A percentile compares a stretch with the other conserved stretches of the same genome.
phyloP scores from a whole-genome alignment of 192 early-diverging fungal genomes.

The Dimargaris verticillata region DNA sequence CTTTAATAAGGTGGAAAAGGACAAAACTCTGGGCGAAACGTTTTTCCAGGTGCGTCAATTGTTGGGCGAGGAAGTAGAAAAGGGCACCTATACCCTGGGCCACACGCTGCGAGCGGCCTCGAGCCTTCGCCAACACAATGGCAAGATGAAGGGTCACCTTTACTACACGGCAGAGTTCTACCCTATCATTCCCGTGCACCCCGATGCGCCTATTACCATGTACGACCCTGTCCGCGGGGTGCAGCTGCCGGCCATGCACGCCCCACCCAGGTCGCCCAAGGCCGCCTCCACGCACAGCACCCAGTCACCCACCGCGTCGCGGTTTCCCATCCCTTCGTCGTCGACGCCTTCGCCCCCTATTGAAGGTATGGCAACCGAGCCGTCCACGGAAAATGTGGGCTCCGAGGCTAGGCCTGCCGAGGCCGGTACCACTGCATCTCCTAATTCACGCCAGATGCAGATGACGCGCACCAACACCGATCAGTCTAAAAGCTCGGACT shows the following conservation, averaged over 20 bases:
- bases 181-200: conserved; percentile 24
- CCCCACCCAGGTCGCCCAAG: too few relatives aligned
- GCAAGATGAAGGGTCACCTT: conserved; percentile 39
- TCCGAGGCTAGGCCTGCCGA: too few relatives aligned
- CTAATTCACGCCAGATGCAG: too few relatives aligned
- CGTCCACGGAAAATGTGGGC: too few relatives aligned
- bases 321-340: too few relatives aligned
- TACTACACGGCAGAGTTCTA: conserved; percentile 37
- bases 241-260: too few relatives aligned
- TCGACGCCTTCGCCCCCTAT: conserved; percentile 11
- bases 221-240: background rate
- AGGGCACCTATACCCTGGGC: conserved; percentile 17
- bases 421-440: too few relatives aligned
- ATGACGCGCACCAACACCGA: too few relatives aligned
- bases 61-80: conserved; percentile 32
- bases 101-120: conserved; percentile 19
- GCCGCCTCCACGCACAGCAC: too few relatives aligned
- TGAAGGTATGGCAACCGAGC: too few relatives aligned
- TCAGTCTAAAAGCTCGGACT: too few relatives aligned
- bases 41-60: conserved; percentile 38
- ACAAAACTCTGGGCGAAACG: conserved; percentile 66
- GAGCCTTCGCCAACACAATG: conserved; percentile 35
- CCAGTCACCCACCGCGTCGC: too few relatives aligned
- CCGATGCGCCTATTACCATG: conserved; percentile 3
- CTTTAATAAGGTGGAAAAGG: conserved; percentile 70